phyloP scores from a whole-genome alignment of 2,329 filamentous ascomycete species.

The Penicillium hesseltinei region DNA sequence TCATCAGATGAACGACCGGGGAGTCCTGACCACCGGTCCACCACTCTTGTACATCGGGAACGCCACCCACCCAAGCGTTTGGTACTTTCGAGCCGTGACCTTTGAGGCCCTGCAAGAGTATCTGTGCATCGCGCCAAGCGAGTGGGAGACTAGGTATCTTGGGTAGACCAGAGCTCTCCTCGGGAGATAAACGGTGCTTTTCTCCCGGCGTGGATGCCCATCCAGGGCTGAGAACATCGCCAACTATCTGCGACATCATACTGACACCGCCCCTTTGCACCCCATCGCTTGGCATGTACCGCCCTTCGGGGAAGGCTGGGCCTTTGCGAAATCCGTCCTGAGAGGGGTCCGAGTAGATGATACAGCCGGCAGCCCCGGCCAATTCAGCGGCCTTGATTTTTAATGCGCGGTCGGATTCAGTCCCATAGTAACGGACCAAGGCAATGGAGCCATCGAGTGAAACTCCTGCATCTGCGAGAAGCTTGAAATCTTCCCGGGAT shows the following conservation, averaged over 20 bases:
- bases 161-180: constrained; percentile 69
- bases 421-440: constrained; percentile 76
- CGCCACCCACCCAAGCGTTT: constrained; percentile 70
- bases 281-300: constrained; percentile 75
- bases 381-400: constrained; percentile 89
- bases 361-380: constrained; percentile 79
- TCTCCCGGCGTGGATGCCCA: constrained; percentile 59
- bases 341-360: constrained; percentile 87
- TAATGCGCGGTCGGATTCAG: constrained; percentile 67
- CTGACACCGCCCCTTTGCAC: constrained; percentile 81
- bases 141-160: constrained; percentile 88
- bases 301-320: constrained; percentile 70
- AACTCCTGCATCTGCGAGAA: constrained; percentile 68
- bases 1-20: constrained; percentile 76
- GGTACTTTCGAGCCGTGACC: constrained; percentile 70
- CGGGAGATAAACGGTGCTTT: constrained; percentile 62
- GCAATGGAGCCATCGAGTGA: constrained; percentile 77
- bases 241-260: constrained; percentile 76
- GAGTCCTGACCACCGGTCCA: constrained; percentile 77
- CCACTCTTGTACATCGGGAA: constrained; percentile 74
- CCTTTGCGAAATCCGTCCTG: constrained; percentile 79
- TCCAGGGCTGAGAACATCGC: constrained; percentile 89
- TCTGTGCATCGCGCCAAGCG: constrained; percentile 83
- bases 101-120: constrained; percentile 71
- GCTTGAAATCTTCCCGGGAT: constrained; percentile 76